A percentile compares a stretch with the other conserved stretches of the same genome.
phyloP scores from a whole-genome alignment of 345 rosid species.

The Gossypioides kirkii region DNA sequence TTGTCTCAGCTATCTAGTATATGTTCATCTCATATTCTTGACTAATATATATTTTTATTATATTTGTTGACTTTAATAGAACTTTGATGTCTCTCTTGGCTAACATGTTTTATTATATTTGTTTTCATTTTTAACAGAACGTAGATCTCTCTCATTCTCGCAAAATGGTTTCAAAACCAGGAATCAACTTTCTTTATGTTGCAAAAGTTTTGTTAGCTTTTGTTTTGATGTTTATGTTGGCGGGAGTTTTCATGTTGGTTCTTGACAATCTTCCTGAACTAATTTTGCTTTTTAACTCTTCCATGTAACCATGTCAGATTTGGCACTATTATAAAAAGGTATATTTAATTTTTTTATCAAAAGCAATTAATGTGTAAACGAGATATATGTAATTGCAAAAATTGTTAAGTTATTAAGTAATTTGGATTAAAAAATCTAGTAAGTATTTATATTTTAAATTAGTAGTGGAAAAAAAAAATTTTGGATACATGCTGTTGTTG shows the following conservation, averaged over 20 bases:
- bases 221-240: slow-evolving; percentile 57
- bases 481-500: too few relatives aligned
- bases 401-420: too few relatives aligned
- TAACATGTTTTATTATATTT: not conserved
- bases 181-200: slow-evolving; percentile 30
- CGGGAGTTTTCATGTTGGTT: slow-evolving; percentile 55
- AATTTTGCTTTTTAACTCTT: slow-evolving; percentile 43
- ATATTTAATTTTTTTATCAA: too few relatives aligned
- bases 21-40: not conserved
- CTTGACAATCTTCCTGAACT: slow-evolving; percentile 77
- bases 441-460: too few relatives aligned
- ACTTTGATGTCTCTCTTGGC: not conserved
- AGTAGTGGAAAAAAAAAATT: too few relatives aligned
- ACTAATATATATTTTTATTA: not conserved
- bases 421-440: too few relatives aligned
- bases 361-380: not conserved
- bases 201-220: slow-evolving; percentile 63
- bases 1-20: too few relatives aligned
- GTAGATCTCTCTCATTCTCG: slow-evolving; percentile 14
- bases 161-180: slow-evolving; percentile 14
- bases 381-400: not conserved
- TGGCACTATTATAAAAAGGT: too few relatives aligned
- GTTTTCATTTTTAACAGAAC: slow-evolving; percentile 31
- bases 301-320: slow-evolving; percentile 17
- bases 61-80: not conserved